Conservation (phyloP, 2,329 filamentous ascomycete genomes). For the Plenodomus lindquistii region DNA sequence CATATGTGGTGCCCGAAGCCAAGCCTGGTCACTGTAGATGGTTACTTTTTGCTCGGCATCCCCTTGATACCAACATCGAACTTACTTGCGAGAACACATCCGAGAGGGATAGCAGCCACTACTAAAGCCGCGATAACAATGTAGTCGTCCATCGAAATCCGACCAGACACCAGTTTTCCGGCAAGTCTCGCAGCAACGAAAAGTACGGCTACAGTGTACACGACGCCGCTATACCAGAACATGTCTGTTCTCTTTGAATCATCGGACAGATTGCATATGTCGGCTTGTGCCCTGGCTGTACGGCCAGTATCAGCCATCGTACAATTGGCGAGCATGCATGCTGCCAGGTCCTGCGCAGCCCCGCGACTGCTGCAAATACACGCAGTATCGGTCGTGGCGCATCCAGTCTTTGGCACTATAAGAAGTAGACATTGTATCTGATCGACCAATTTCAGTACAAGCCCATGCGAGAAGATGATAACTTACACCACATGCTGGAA, state of each 20-base stretch:
- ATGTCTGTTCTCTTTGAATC: slow-evolving; percentile 17
- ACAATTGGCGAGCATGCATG: slow-evolving; percentile 31
- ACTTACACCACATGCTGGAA: slow-evolving; percentile 18
- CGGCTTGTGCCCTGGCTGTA: slow-evolving; percentile 20
- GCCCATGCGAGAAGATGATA: background rate
- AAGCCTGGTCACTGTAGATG: slow-evolving; percentile 15
- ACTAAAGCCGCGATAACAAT: slow-evolving; percentile 20
- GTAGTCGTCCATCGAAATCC: slow-evolving; percentile 23
- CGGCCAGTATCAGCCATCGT: slow-evolving; percentile 27
- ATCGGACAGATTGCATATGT: slow-evolving; percentile 23
- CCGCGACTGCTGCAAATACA: slow-evolving; percentile 19
- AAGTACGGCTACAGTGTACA: slow-evolving; percentile 16
- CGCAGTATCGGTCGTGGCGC: slow-evolving; percentile 13
- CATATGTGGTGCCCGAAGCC: slow-evolving; percentile 32
- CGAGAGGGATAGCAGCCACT: slow-evolving; percentile 21
- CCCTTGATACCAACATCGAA: background rate
- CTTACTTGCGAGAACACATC: slow-evolving; percentile 24
- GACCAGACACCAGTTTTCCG: slow-evolving; percentile 17
- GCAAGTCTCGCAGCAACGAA: slow-evolving; percentile 18
- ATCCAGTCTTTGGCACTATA: slow-evolving; percentile 16
- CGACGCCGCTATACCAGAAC: slow-evolving; percentile 12
- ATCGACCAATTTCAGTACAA: background rate
- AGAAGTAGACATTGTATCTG: slow-evolving; percentile 16
- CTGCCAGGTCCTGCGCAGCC: slow-evolving; percentile 12
- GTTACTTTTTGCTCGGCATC: slow-evolving; percentile 3